Percentiles rank a stretch among this genome's conserved stretches.
These are phyloP conservation scores for Penicillium canescens DNA, from an alignment of 495 filamentous ascomycete species.

Conservation along the genomic window DNA sequence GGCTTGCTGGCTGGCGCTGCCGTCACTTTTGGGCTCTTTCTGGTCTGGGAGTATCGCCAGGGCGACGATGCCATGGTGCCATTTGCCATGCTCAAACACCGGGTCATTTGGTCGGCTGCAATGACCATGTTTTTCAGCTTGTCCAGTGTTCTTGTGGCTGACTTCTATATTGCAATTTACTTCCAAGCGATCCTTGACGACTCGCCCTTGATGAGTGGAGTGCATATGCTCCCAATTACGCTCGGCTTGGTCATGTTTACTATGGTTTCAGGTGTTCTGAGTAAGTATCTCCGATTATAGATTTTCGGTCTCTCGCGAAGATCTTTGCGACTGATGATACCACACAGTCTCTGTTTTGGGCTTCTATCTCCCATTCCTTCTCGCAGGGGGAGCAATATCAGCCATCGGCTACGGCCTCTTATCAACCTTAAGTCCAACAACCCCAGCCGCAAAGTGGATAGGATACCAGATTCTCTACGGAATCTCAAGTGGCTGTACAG, in stretches of 20 bases:
- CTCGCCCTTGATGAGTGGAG: slow-evolving; percentile 62
- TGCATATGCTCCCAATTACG: slow-evolving; percentile 67
- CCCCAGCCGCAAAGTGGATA: slow-evolving; percentile 56
- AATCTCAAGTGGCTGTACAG: slow-evolving; percentile 35
- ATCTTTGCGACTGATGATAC: not conserved
- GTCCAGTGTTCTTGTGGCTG: slow-evolving; percentile 52
- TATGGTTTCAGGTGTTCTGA: slow-evolving; percentile 51
- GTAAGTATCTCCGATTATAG: not conserved
- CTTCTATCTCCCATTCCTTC: slow-evolving; percentile 68
- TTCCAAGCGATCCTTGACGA: slow-evolving; percentile 72
- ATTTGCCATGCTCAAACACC: slow-evolving; percentile 59
- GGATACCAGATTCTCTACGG: slow-evolving; percentile 69
- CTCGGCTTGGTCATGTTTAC: slow-evolving; percentile 48
- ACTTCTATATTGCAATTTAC: slow-evolving; percentile 67
- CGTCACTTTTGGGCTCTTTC: slow-evolving; percentile 57
- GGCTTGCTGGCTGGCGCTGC: slow-evolving; percentile 60
- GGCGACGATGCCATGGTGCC: slow-evolving; percentile 73
- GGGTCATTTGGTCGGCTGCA: slow-evolving; percentile 48
- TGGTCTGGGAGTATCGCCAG: slow-evolving; percentile 58
- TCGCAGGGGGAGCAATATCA: slow-evolving; percentile 49
- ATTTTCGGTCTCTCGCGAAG: not conserved
- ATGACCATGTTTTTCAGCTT: slow-evolving; percentile 28
- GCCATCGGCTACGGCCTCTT: slow-evolving; percentile 67
- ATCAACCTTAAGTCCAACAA: slow-evolving; percentile 53
- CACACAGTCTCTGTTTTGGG: slow-evolving; percentile 52